These are phyloP conservation scores for Aechmea fasciata DNA, from an alignment of 176 grass and related monocot genomes.

Conservation along the genomic window DNA sequence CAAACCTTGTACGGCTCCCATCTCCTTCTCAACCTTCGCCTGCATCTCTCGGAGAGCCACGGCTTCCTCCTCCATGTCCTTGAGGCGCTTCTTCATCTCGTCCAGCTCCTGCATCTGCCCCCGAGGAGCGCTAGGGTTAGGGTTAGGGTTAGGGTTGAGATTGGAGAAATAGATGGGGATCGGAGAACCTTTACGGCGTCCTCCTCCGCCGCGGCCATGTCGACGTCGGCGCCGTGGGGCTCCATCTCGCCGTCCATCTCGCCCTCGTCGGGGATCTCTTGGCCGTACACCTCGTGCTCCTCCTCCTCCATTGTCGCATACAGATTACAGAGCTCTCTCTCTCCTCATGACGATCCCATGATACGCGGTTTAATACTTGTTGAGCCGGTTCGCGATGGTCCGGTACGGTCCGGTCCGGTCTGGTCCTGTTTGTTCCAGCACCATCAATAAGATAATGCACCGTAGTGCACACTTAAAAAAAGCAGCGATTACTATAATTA, in stretches of 20 bases:
- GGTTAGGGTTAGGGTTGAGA: slow-evolving; percentile 31
- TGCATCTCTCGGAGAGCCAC: slow-evolving; percentile 68
- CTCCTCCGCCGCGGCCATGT: slow-evolving; percentile 34
- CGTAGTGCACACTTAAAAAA: slow-evolving; percentile 26
- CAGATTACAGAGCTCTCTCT: background rate
- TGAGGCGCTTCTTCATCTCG: slow-evolving; percentile 63
- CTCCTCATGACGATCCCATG: slow-evolving; percentile 7
- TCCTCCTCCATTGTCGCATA: slow-evolving; percentile 49
- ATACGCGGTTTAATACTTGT: background rate
- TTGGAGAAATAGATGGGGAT: background rate
- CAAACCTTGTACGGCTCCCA: slow-evolving; percentile 21
- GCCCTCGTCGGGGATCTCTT: slow-evolving; percentile 50
- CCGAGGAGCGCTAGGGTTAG: background rate
- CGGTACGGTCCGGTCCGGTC: no score
- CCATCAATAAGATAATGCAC: slow-evolving; percentile 6
- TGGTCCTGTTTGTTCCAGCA: no score
- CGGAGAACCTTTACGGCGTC: slow-evolving; percentile 37
- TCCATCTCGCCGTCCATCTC: slow-evolving; percentile 53
- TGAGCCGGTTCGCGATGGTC: background rate
- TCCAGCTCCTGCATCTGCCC: slow-evolving; percentile 49
- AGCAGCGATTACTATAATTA: no score
- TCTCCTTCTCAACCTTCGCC: slow-evolving; percentile 72
- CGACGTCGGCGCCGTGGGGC: slow-evolving; percentile 34
- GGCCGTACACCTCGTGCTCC: slow-evolving; percentile 70
- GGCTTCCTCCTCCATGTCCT: slow-evolving; percentile 78